Evolutionary conservation across 2,329 filamentous ascomycete species (phyloP).

Genomic region (Rhinocladiella mackenziei): DNA sequence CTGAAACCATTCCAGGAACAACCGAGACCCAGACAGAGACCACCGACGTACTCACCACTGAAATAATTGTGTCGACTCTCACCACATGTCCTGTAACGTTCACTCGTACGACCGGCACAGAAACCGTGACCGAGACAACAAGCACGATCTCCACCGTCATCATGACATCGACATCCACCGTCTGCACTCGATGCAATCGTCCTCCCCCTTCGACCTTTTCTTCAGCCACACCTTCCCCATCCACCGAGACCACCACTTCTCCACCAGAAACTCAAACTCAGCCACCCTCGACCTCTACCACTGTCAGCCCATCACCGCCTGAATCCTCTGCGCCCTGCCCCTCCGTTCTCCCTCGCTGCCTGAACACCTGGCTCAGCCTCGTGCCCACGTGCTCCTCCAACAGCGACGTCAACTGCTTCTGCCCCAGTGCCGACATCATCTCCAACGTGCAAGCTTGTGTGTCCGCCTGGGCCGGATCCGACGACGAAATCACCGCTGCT

Average conservation of each 20-base stretch:
- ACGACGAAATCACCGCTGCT: conserved; percentile 64
- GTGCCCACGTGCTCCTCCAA: conserved; percentile 72
- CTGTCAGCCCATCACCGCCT: background rate
- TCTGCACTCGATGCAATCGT: conserved; percentile 12
- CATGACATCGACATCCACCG: conserved; percentile 14
- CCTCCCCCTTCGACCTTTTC: conserved; percentile 9
- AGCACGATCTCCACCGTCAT: conserved; percentile 13
- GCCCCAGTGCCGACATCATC: conserved; percentile 72
- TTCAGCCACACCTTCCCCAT: conserved; percentile 3
- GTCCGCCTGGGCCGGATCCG: conserved; percentile 66
- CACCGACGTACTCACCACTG: conserved; percentile 15
- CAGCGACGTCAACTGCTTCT: conserved; percentile 80
- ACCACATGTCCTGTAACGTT: conserved; percentile 16
- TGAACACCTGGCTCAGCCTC: conserved; percentile 82
- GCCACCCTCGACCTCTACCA: conserved; percentile 31
- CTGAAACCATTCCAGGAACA: background rate
- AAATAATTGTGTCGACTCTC: conserved; percentile 11
- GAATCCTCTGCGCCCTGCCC: conserved; percentile 49
- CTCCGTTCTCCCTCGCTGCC: conserved; percentile 73
- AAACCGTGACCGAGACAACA: conserved; percentile 10
- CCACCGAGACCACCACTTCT: conserved; percentile 48
- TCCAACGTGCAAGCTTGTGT: conserved; percentile 77
- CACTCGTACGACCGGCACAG: conserved; percentile 17
- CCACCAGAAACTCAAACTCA: conserved; percentile 11
- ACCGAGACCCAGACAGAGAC: conserved; percentile 6